Base-by-base conservation (phyloP, 1,284 basidiomycete genomes). In the Cystobasidiaceae sp. region DNA sequence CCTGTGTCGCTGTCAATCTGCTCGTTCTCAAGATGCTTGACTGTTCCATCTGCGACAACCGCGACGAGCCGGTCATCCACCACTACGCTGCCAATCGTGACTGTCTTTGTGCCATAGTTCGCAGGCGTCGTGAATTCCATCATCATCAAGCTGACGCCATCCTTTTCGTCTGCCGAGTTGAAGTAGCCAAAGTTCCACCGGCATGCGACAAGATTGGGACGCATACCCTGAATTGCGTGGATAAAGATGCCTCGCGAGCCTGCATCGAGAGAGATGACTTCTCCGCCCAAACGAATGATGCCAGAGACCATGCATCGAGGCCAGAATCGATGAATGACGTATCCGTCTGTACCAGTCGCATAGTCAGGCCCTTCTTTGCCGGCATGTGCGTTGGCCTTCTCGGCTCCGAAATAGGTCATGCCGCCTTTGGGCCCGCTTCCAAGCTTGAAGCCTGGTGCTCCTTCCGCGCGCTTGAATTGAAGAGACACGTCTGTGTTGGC, bases 211-310 rank as follows among this genome's bases (percentile, higher is more conserved):
- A 93, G 83, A 78, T 99, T 92, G 59, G 93, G 92, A 9, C 93
- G 85, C 92, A 99, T 97, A 74, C 93, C 94, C 78, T 98, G 96
- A 76, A 98, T 94, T 28, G 96, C 94, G 77, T 96, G 90, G 23
- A 96, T 83, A 75, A 97, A 88, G 86, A 93, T 90, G 39, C 90
- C 93, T 21, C 70, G 68, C n/a, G 85, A 81, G 44, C 90, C 93
- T 44, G 86, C 81, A 41, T 84, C 76, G 30, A 64, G 61, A 13
- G 51, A 46, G 66, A 84, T 79, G 17, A 87, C 73, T 37, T 71
- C 85, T 58, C 83, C 78, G 37, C 92, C 93, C 50, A 86, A 82
- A 70, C 82, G 76, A 64, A 91, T 83, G 75, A 97, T 76, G 70
- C 73, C 66, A 67, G 80, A 54, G 82, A 85, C 65, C 79, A 74